A percentile compares a stretch with the other conserved stretches of the same genome.
Conservation (phyloP, 1,139 yeast genomes). For the Suzukiozyma palmioleophila region DNA sequence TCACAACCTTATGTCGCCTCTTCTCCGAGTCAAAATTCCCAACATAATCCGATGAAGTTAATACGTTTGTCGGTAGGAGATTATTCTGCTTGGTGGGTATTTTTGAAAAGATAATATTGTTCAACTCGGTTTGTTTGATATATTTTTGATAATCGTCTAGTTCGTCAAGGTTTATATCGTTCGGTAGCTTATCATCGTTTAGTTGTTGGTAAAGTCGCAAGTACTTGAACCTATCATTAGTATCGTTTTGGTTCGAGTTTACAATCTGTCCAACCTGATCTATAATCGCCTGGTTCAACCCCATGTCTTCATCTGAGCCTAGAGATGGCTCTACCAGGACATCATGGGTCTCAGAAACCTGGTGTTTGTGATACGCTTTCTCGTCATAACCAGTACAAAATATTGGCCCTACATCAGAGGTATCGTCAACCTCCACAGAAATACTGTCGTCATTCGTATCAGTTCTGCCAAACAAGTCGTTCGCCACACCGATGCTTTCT, state of each 20-base stretch:
- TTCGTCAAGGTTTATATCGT: slow-evolving; percentile 23
- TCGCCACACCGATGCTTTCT: neutral
- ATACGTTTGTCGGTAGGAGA: slow-evolving; percentile 2
- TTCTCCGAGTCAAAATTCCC: slow-evolving; percentile 2
- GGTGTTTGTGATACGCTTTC: neutral
- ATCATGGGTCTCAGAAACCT: neutral
- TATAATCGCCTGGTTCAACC: slow-evolving; percentile 1
- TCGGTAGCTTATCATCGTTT: slow-evolving; percentile 10
- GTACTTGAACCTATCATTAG: slow-evolving; percentile 27
- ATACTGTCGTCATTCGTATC: neutral
- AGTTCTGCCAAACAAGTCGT: neutral
- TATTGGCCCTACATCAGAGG: no score
- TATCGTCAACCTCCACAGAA: neutral
- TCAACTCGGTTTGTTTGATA: slow-evolving; percentile 33
- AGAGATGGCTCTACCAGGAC: neutral
- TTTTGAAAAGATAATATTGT: slow-evolving; percentile 27
- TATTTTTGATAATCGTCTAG: slow-evolving; percentile 36
- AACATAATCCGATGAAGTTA: neutral
- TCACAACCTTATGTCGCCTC: neutral
- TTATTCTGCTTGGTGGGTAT: slow-evolving; percentile 13
- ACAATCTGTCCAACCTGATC: slow-evolving; percentile 4
- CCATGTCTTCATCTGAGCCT: neutral
- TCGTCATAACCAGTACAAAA: no score
- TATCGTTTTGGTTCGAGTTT: slow-evolving; percentile 6
- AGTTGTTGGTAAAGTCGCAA: slow-evolving; percentile 23